These are phyloP conservation scores for Teratosphaeria nubilosa DNA, from an alignment of 2,329 filamentous ascomycete genomes.

Conservation along the genomic window DNA sequence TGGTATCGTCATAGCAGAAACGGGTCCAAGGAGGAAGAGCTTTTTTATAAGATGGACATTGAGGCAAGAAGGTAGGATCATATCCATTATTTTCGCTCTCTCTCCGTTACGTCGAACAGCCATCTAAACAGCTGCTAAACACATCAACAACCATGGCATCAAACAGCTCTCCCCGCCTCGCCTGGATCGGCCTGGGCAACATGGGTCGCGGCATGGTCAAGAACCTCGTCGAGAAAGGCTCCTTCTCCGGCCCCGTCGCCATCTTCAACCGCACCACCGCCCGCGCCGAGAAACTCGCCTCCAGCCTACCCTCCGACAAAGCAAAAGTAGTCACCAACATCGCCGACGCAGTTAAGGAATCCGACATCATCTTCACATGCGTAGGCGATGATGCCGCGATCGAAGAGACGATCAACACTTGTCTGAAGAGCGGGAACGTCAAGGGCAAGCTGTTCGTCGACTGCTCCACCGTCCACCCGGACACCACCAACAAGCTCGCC, in stretches of 20 bases:
- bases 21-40: neutral
- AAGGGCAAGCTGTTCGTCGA: slow-evolving; percentile 73
- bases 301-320: slow-evolving; percentile 47
- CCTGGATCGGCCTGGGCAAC: slow-evolving; percentile 79
- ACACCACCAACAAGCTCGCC: slow-evolving; percentile 60
- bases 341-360: slow-evolving; percentile 52
- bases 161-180: slow-evolving; percentile 32
- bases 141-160: neutral
- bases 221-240: slow-evolving; percentile 71
- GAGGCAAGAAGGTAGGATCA: neutral
- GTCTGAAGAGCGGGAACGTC: slow-evolving; percentile 50
- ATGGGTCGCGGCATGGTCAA: slow-evolving; percentile 80
- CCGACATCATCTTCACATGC: slow-evolving; percentile 75
- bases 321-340: slow-evolving; percentile 55
- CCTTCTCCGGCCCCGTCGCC: slow-evolving; percentile 59
- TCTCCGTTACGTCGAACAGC: neutral
- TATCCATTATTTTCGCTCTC: neutral
- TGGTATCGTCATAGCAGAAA: neutral
- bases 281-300: slow-evolving; percentile 54
- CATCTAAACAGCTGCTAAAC: neutral
- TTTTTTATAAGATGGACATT: neutral
- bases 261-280: slow-evolving; percentile 70
- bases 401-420: slow-evolving; percentile 47
- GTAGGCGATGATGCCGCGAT: slow-evolving; percentile 70
- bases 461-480: slow-evolving; percentile 79